Evolutionary conservation across 2,329 filamentous ascomycete genomes (phyloP).

Genomic region (Botrytis hyacinthi): DNA sequence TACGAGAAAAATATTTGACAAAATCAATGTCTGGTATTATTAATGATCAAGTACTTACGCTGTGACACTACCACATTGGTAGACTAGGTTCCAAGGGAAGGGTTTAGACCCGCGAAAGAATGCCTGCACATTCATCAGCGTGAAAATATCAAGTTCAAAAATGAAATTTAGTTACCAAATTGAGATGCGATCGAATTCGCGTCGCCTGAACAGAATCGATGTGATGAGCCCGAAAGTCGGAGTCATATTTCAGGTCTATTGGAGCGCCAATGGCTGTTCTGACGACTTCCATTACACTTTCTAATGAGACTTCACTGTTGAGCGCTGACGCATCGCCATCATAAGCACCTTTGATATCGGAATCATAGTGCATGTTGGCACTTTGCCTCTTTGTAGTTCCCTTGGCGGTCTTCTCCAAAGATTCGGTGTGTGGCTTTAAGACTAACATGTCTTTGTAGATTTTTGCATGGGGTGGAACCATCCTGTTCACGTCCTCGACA

Average conservation of each 20-base stretch:
- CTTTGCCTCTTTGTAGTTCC: constrained; percentile 46
- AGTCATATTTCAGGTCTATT: constrained; percentile 39
- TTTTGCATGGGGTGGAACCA: background rate
- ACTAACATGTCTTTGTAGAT: constrained; percentile 16
- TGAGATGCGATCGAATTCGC: constrained; percentile 24
- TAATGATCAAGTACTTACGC: constrained; percentile 35
- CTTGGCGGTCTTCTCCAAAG: constrained; percentile 58
- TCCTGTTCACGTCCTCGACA: background rate
- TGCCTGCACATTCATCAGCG: constrained; percentile 3
- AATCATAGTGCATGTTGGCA: background rate
- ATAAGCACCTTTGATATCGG: constrained; percentile 6
- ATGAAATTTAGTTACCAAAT: background rate
- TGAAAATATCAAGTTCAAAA: background rate
- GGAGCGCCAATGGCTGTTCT: constrained; percentile 36
- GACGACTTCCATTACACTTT: constrained; percentile 39
- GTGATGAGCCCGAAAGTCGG: constrained; percentile 56
- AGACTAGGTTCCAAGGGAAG: constrained; percentile 57
- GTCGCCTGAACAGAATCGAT: constrained; percentile 50
- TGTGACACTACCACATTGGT: constrained; percentile 56
- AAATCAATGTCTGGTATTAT: background rate
- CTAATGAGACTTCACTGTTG: background rate
- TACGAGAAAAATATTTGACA: background rate
- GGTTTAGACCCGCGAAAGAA: background rate
- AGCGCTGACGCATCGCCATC: background rate
- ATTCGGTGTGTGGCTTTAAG: background rate